A percentile compares a stretch with the other conserved stretches of the same genome.
phyloP scores from a whole-genome alignment of 331 rosid species.

The Quercus tomentella region DNA sequence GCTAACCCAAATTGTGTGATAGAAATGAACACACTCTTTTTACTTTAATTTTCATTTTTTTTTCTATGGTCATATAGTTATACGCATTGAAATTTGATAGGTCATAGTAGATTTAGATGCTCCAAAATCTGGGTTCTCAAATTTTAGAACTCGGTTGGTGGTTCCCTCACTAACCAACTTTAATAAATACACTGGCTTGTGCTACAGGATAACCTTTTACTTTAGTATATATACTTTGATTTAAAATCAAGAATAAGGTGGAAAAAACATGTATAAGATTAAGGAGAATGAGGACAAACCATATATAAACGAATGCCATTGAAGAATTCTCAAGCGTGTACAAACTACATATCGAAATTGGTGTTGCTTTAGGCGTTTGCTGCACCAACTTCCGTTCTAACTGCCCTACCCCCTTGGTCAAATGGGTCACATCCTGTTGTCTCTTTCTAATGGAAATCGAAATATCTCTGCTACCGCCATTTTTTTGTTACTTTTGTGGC shows the following conservation, averaged over 20 bases:
- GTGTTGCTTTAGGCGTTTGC: constrained; percentile 51
- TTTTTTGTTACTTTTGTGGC: constrained; percentile 11
- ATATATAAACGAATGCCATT: constrained; percentile 46
- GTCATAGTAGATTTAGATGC: background rate
- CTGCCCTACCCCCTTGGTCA: constrained; percentile 76
- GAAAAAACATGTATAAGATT: constrained; percentile 35
- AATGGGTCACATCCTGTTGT: constrained; percentile 44
- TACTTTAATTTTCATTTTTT: background rate
- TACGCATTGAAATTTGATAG: background rate
- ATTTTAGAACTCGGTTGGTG: background rate
- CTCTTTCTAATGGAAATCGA: constrained; percentile 32
- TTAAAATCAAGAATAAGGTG: constrained; percentile 7
- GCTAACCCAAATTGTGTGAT: background rate
- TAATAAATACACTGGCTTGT: constrained; percentile 25
- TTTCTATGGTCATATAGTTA: background rate
- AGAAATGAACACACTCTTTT: background rate
- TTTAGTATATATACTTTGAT: constrained; percentile 15
- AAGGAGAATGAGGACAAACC: constrained; percentile 48
- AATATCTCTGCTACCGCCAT: constrained; percentile 15
- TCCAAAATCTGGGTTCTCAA: background rate
- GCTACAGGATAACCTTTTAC: constrained; percentile 39
- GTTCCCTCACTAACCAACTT: background rate
- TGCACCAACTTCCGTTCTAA: constrained; percentile 64
- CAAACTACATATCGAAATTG: constrained; percentile 1
- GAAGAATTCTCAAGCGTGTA: constrained; percentile 58